Conservation (phyloP, 2,329 filamentous ascomycete species). For the Trichoderma oligosporum region DNA sequence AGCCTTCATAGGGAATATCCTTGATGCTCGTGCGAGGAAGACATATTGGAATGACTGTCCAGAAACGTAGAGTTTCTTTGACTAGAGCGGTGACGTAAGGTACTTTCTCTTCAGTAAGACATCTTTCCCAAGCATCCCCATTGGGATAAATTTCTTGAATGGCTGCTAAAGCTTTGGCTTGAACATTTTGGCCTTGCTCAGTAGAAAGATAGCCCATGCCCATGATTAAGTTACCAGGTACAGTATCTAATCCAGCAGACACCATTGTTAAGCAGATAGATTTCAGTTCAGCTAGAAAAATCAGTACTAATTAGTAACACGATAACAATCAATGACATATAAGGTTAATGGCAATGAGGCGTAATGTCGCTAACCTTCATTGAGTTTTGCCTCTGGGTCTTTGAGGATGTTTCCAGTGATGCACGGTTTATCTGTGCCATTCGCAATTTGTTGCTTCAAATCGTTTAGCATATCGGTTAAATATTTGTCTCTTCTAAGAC, state of each 20-base stretch:
- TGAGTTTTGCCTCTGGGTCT: slow-evolving; percentile 42
- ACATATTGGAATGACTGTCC: slow-evolving; percentile 75
- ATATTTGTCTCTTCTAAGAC: slow-evolving; percentile 64
- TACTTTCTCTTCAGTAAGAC: slow-evolving; percentile 68
- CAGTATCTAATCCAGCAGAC: slow-evolving; percentile 75
- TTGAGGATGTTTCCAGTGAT: slow-evolving; percentile 54
- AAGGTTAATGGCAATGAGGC: background rate
- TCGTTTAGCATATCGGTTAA: slow-evolving; percentile 64
- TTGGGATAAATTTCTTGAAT: slow-evolving; percentile 69
- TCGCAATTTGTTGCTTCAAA: slow-evolving; percentile 38
- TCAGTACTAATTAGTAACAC: background rate
- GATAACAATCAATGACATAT: background rate
- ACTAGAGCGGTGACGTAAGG: slow-evolving; percentile 74
- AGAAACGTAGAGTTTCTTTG: slow-evolving; percentile 75
- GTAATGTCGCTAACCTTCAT: slow-evolving; percentile 33
- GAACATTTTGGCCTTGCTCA: slow-evolving; percentile 63
- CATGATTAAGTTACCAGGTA: slow-evolving; percentile 77
- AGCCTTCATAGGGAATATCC: slow-evolving; percentile 65
- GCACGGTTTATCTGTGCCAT: slow-evolving; percentile 40
- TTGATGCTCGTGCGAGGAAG: slow-evolving; percentile 69
- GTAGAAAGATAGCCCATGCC: slow-evolving; percentile 72
- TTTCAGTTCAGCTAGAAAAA: slow-evolving; percentile 63
- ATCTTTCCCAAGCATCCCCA: slow-evolving; percentile 72
- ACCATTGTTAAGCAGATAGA: slow-evolving; percentile 82
- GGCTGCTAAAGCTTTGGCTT: slow-evolving; percentile 64